These are phyloP conservation scores for Haplosporangium sp. DNA, from an alignment of 371 early-diverging fungal genomes.

Conservation along the genomic window DNA sequence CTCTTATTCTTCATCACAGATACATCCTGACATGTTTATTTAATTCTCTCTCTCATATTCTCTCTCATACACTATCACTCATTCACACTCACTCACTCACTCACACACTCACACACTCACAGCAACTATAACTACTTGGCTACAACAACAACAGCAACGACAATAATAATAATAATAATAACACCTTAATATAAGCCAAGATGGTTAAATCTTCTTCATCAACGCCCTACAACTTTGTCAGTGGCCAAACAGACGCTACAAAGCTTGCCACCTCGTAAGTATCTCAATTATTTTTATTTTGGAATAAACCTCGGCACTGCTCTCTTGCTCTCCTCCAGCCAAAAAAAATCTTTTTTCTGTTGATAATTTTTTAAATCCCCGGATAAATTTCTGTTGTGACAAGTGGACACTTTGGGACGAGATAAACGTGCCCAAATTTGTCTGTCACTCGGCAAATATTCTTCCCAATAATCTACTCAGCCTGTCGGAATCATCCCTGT, in stretches of 20 bases:
- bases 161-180: too few relatives aligned
- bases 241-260: constrained; percentile 38
- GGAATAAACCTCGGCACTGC: background rate
- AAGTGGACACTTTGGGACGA: background rate
- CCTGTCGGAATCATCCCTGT: background rate
- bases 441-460: constrained; percentile 2
- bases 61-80: background rate
- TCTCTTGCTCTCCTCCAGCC: background rate
- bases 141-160: too few relatives aligned
- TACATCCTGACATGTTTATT: too few relatives aligned
- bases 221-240: constrained; percentile 52
- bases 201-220: constrained; percentile 54
- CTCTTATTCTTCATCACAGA: background rate
- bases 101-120: background rate
- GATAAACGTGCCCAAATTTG: background rate
- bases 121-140: background rate
- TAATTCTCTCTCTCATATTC: too few relatives aligned
- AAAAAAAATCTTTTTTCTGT: background rate
- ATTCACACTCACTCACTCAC: background rate
- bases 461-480: background rate
- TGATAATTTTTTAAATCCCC: background rate
- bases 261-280: constrained; percentile 43
- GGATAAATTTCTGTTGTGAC: constrained; percentile 8
- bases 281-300: background rate
- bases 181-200: background rate